These are phyloP conservation scores for Mychonastes homosphaera DNA, from an alignment of 139 green algal genomes.

Conservation along the genomic window DNA sequence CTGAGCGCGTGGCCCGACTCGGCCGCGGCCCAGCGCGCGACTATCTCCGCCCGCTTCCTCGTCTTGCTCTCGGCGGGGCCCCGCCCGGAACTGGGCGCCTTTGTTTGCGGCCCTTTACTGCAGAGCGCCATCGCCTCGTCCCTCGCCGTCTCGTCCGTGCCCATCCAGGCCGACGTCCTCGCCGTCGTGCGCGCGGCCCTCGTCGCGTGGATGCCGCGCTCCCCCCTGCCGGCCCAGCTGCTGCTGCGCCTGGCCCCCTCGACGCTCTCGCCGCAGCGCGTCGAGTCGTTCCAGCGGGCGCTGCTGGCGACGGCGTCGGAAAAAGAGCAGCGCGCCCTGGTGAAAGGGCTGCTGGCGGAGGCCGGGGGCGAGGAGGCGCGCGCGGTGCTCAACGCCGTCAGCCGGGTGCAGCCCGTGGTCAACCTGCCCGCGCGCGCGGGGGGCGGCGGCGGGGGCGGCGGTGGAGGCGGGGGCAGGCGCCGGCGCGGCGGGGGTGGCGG, in stretches of 20 bases:
- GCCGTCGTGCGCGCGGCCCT: conserved; percentile 14
- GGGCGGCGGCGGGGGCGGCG: no score
- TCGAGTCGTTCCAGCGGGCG: conserved; percentile 15
- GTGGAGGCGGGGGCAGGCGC: no score
- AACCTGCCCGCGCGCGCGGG: no score
- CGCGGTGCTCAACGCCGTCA: conserved; percentile 27
- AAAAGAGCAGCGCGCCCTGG: conserved; percentile 56
- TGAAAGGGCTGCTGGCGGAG: conserved; percentile 54
- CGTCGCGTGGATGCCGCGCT: conserved; percentile 18
- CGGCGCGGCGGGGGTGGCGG: no score
- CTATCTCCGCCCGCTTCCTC: no score
- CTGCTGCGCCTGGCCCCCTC: conserved; percentile 24
- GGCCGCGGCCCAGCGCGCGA: no score
- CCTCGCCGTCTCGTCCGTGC: conserved; percentile 21
- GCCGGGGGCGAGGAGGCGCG: conserved; percentile 33
- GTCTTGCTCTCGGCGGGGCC: no score
- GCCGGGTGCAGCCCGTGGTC: no score
- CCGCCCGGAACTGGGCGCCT: no score
- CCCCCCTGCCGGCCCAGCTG: conserved; percentile 1
- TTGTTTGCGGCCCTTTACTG: no score
- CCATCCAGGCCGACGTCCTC: conserved; percentile 18
- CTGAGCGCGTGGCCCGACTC: no score
- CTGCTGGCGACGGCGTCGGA: conserved; percentile 30
- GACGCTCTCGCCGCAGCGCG: conserved; percentile 3
- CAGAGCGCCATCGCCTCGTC: no score